Evolutionary conservation across 148 eudicot genomes (phyloP), one percentile per base, ranked within the genome.

Genomic region (Vaccinium myrtillus): DNA sequence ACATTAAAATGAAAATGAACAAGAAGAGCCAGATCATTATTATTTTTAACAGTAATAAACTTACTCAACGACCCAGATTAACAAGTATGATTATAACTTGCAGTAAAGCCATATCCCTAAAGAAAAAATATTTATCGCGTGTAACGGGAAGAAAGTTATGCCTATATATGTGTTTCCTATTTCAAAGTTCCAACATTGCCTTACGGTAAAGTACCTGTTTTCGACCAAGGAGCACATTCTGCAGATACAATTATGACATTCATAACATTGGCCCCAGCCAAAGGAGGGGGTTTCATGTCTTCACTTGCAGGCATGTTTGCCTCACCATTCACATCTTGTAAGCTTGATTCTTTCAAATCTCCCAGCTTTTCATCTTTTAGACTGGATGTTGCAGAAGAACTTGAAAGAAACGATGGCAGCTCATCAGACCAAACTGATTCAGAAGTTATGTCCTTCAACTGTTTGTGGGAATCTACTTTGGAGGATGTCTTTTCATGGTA

Each of bases 191-290:
- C 54, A 25, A 3, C 55, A 49, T 46, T 25, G 56, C 23, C 12
- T 61, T 23, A 1, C n/a, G 75, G 30, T 73, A 23, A 51, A 54
- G 55, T 86, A 95, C 98, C 98, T 85, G 98, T 95, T 87, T 95
- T 95, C 30, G 88, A 81, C 94, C 94, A 95, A 69, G 99, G 98
- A 86, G 95, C 93, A 84, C 98, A 97, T 90, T 97, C 99, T 48
- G 99, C 93, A 78, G 99, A 92, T 36, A 95, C 98, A 88, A 97
- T 79, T 86, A 97, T 93, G 51, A 97, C 90, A 87, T 97, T 97
- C 99, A 97, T 97, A 76, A 91, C 98, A 89, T 97, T 93, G 67
- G 85, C 81, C 76, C 98, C 99, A 70, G 98, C 99, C 78, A 93
- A 89, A 70, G 99, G 98, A 85, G 97, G 92, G n/a, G 95, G 91